A percentile compares a stretch with the other conserved stretches of the same genome.
Conservation (phyloP, 2,329 filamentous ascomycete genomes). For the Leptoxyphium fumago region DNA sequence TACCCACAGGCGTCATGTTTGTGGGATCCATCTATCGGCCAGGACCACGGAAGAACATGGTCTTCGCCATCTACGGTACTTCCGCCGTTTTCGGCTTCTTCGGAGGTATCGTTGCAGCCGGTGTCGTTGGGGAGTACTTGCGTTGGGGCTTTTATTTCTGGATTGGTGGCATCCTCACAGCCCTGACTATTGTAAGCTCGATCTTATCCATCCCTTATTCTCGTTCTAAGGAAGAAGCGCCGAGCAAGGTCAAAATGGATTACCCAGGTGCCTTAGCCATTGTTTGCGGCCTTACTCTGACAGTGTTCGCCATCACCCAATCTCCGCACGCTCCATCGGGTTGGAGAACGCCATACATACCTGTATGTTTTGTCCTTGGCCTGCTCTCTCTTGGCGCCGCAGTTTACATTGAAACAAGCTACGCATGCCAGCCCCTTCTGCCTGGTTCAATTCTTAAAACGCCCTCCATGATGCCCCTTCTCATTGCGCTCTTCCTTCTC, state of each 20-base stretch:
- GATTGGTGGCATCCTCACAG: slow-evolving; percentile 41
- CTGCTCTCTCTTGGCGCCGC: slow-evolving; percentile 43
- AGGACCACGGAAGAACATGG: slow-evolving; percentile 18
- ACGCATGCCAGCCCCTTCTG: slow-evolving; percentile 50
- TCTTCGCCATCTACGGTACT: slow-evolving; percentile 31
- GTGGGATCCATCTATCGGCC: slow-evolving; percentile 17
- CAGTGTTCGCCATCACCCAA: slow-evolving; percentile 61
- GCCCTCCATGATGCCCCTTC: slow-evolving; percentile 50
- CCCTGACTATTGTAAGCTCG: slow-evolving; percentile 30
- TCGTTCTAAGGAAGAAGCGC: slow-evolving; percentile 16
- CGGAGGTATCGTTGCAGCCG: slow-evolving; percentile 48
- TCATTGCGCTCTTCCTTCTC: slow-evolving; percentile 44
- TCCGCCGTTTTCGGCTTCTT: slow-evolving; percentile 41
- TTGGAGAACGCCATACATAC: slow-evolving; percentile 58
- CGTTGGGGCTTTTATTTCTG: slow-evolving; percentile 54
- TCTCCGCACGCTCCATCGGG: slow-evolving; percentile 51
- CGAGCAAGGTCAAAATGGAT: slow-evolving; percentile 44
- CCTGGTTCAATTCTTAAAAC: slow-evolving; percentile 54
- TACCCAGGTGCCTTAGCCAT: slow-evolving; percentile 49
- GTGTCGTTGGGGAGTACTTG: slow-evolving; percentile 38
- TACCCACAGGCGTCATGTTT: slow-evolving; percentile 16
- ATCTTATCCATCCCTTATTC: slow-evolving; percentile 34
- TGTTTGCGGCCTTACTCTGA: slow-evolving; percentile 48
- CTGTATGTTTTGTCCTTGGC: slow-evolving; percentile 47
- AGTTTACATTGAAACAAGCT: slow-evolving; percentile 56